These are phyloP conservation scores for Cornus kousa DNA, from an alignment of 148 eudicot species.

Conservation along the genomic window DNA sequence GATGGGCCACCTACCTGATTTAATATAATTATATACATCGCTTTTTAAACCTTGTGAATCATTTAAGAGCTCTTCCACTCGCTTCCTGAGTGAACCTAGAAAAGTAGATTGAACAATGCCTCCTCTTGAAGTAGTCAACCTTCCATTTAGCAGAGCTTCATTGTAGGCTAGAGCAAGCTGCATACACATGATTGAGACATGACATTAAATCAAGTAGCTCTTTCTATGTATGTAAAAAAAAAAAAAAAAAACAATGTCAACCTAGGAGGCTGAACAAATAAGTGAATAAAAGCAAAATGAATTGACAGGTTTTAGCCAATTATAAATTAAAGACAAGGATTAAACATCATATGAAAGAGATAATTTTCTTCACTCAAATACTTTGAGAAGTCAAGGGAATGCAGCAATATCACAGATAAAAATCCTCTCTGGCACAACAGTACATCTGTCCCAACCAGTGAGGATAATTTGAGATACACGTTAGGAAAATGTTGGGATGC, in stretches of 20 bases:
- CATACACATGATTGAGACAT: constrained; percentile 1
- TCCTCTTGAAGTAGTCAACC: constrained; percentile 45
- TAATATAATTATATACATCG: constrained; percentile 45
- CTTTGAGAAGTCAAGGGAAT: too few species aligned
- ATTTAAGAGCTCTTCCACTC: constrained; percentile 63
- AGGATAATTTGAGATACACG: too few species aligned
- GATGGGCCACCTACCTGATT: constrained; percentile 66
- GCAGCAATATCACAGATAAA: too few species aligned
- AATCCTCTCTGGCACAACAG: too few species aligned
- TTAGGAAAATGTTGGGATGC: too few species aligned
- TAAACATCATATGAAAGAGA: too few species aligned
- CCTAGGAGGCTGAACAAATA: neutral
- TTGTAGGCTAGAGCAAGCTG: constrained; percentile 92
- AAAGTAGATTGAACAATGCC: constrained; percentile 75
- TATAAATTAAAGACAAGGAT: too few species aligned
- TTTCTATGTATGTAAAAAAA: neutral
- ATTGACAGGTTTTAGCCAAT: neutral
- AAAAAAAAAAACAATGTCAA: neutral
- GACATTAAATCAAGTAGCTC: constrained; percentile 1
- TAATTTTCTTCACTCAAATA: too few species aligned
- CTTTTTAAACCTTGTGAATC: constrained; percentile 24
- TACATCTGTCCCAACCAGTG: too few species aligned
- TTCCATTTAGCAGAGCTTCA: constrained; percentile 65
- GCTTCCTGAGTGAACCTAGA: constrained; percentile 71
- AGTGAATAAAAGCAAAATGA: neutral